Conservation (phyloP, 495 filamentous ascomycete species). For the Xylaria flabelliformis region DNA sequence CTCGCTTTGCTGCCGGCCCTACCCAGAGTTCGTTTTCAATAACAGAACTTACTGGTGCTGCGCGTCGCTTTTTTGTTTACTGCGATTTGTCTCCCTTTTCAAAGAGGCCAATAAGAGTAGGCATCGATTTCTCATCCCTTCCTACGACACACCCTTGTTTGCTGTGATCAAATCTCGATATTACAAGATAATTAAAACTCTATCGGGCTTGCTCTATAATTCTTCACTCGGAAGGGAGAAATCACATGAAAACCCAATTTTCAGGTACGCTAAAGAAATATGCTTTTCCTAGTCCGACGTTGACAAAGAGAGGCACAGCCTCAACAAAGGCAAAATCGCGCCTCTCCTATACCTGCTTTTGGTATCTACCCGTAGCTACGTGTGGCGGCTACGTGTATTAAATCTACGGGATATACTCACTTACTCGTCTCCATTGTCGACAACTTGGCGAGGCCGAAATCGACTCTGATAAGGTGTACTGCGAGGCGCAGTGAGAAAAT, state of each 20-base stretch:
- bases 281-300: conserved; percentile 16
- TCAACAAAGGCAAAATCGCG: conserved; percentile 15
- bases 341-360: background rate
- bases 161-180: background rate
- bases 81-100: background rate
- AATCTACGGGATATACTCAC: background rate
- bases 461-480: background rate
- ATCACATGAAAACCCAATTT: conserved; percentile 3
- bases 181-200: background rate
- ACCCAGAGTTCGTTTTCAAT: background rate
- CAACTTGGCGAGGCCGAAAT: background rate
- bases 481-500: background rate
- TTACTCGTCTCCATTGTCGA: background rate
- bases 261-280: conserved; percentile 14
- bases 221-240: background rate
- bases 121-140: background rate
- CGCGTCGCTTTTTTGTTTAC: background rate
- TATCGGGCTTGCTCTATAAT: background rate
- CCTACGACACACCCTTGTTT: background rate
- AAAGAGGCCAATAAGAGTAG: background rate
- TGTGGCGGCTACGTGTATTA: conserved; percentile 3
- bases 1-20: conserved; percentile 8
- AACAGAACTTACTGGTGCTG: background rate
- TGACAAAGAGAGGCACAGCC: conserved; percentile 10
- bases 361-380: background rate